phyloP scores from a whole-genome alignment of 2,329 filamentous ascomycete genomes.

The Alternaria consortialis region DNA sequence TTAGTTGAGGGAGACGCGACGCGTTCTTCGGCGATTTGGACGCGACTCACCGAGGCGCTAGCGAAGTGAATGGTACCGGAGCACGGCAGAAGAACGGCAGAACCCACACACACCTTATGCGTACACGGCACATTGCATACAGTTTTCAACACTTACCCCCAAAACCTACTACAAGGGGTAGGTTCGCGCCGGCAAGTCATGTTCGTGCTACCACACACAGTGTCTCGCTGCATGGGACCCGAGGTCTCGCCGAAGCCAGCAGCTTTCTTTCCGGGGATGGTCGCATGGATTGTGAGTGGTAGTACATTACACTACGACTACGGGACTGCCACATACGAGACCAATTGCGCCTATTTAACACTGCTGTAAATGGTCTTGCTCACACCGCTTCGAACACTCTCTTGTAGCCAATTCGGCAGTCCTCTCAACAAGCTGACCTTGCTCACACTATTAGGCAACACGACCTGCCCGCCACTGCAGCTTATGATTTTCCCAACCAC shows the following conservation, averaged over 20 bases:
- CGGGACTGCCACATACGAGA: not conserved
- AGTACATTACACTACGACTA: not conserved
- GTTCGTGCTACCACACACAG: constrained; percentile 11
- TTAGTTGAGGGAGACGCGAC: constrained; percentile 25
- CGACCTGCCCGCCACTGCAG: constrained; percentile 52
- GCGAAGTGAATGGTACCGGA: constrained; percentile 9
- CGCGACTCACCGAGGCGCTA: constrained; percentile 16
- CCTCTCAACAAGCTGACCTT: constrained; percentile 51
- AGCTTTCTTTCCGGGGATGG: not conserved
- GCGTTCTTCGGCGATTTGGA: constrained; percentile 13
- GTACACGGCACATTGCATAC: constrained; percentile 36
- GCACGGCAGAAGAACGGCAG: constrained; percentile 5
- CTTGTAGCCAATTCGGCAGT: constrained; percentile 60
- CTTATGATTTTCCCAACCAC: constrained; percentile 54
- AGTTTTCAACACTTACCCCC: constrained; percentile 22
- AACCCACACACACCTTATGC: constrained; percentile 18
- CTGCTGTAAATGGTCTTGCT: constrained; percentile 27
- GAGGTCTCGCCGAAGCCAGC: constrained; percentile 10
- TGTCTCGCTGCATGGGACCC: constrained; percentile 6
- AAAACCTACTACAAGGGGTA: constrained; percentile 25
- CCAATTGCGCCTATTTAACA: constrained; percentile 6
- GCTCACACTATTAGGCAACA: constrained; percentile 42
- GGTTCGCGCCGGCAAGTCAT: constrained; percentile 2
- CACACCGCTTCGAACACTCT: constrained; percentile 40
- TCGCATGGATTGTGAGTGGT: not conserved